These are phyloP conservation scores for Aquilaria yunnanensis DNA, from an alignment of 345 rosid genomes.

Conservation along the genomic window DNA sequence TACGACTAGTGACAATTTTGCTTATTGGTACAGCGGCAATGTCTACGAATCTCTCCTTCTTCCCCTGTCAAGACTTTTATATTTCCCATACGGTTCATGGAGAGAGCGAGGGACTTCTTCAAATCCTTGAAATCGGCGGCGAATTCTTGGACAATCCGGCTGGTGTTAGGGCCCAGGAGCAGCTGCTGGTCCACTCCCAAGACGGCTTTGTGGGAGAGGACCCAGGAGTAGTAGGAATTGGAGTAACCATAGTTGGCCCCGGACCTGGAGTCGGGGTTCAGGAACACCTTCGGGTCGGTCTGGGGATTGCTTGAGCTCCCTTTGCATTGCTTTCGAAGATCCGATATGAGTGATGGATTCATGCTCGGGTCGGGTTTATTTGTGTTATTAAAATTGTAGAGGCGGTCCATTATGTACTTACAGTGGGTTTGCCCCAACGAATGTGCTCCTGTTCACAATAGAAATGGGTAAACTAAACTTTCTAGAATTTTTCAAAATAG, in stretches of 20 bases:
- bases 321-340: constrained; percentile 40
- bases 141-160: constrained; percentile 40
- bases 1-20: not conserved
- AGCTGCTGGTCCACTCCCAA: constrained; percentile 76
- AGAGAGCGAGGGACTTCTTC: constrained; percentile 50
- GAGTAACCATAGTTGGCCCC: constrained; percentile 19
- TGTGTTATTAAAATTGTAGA: constrained; percentile 43
- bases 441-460: constrained; percentile 38
- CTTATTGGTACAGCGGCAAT: constrained; percentile 39
- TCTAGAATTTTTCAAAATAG: too few species aligned
- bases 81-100: constrained; percentile 64
- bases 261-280: constrained; percentile 45
- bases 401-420: constrained; percentile 37
- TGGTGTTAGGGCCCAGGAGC: constrained; percentile 32
- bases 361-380: constrained; percentile 37
- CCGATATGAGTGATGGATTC: constrained; percentile 22
- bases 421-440: constrained; percentile 49
- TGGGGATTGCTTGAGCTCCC: constrained; percentile 34
- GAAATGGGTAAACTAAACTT: too few species aligned
- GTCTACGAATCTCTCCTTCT: constrained; percentile 50
- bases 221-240: constrained; percentile 44
- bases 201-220: constrained; percentile 33
- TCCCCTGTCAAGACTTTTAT: constrained; percentile 53
- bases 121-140: constrained; percentile 50
- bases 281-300: constrained; percentile 44